Evolutionary conservation across 202 grass and related monocot species (phyloP).

Genomic region (Carex sylvatica): DNA sequence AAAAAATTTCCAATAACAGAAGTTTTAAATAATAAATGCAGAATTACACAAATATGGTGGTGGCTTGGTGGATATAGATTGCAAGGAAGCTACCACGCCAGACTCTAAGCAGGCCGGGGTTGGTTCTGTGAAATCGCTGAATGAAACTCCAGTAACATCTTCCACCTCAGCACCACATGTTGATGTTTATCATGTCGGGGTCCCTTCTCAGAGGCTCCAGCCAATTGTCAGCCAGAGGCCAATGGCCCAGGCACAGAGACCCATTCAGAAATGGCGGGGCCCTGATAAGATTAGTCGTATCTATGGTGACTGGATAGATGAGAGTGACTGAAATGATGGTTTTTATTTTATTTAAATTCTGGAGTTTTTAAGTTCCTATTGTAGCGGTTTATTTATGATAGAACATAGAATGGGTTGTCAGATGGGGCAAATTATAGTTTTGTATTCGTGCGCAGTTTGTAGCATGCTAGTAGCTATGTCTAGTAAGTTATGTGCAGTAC

Average conservation of each 20-base stretch:
- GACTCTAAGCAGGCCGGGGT: constrained; percentile 65
- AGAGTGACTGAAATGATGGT: constrained; percentile 45
- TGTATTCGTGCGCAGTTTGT: background rate
- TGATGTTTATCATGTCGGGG: constrained; percentile 84
- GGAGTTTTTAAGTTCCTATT: background rate
- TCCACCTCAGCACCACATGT: constrained; percentile 38
- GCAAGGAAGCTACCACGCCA: constrained; percentile 46
- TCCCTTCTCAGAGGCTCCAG: constrained; percentile 58
- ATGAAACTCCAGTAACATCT: constrained; percentile 37
- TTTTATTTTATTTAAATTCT: constrained; percentile 17
- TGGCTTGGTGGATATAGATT: constrained; percentile 55
- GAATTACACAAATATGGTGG: constrained; percentile 96
- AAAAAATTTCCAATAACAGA: background rate
- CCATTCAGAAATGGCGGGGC: constrained; percentile 94
- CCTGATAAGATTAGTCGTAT: constrained; percentile 97
- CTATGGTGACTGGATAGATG: constrained; percentile 98
- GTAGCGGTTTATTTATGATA: constrained; percentile 8
- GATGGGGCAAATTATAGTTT: background rate
- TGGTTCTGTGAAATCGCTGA: constrained; percentile 49
- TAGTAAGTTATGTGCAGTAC: background rate
- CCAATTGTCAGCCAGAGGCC: constrained; percentile 58
- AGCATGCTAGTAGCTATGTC: background rate
- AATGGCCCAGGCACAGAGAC: constrained; percentile 52
- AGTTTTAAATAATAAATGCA: constrained; percentile 20
- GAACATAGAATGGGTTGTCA: background rate